phyloP scores from a whole-genome alignment of 805 yeast species.

The Ogataea siamensis region DNA sequence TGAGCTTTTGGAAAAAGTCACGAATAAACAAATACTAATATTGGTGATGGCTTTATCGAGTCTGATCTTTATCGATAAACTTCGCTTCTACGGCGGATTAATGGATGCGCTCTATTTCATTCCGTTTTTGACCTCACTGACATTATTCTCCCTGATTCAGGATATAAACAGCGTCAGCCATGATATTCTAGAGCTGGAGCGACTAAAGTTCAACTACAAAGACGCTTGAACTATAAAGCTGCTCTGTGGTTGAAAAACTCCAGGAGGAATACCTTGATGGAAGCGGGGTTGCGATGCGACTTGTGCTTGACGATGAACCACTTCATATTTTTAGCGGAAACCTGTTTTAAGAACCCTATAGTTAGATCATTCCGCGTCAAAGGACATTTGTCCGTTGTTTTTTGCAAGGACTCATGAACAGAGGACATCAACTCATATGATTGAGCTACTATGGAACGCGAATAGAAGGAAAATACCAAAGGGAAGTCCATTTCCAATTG shows the following conservation, averaged over 20 bases:
- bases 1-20: slow-evolving; percentile 5
- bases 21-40: slow-evolving; percentile 2
- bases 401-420: slow-evolving; percentile 20
- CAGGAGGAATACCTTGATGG: slow-evolving; percentile 12
- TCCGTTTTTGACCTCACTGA: slow-evolving; percentile 26
- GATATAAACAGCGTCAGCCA: slow-evolving; percentile 22
- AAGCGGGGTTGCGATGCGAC: slow-evolving; percentile 6
- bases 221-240: slow-evolving; percentile 19
- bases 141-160: slow-evolving; percentile 18
- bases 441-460: slow-evolving; percentile 20
- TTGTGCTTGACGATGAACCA: slow-evolving; percentile 11
- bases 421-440: slow-evolving; percentile 18
- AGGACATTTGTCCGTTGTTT: slow-evolving; percentile 16
- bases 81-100: slow-evolving; percentile 4
- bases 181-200: slow-evolving; percentile 24
- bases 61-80: slow-evolving; percentile 12
- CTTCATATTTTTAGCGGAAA: slow-evolving; percentile 13
- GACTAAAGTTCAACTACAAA: slow-evolving; percentile 27
- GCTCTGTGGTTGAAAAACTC: slow-evolving; percentile 29
- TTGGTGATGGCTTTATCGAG: slow-evolving; percentile 9
- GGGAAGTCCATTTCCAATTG: slow-evolving; percentile 29
- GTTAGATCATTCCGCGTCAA: slow-evolving; percentile 22
- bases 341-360: slow-evolving; percentile 27
- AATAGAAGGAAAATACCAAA: slow-evolving; percentile 29
- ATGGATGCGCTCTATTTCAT: slow-evolving; percentile 27